These are phyloP conservation scores for Sisymbrium irio DNA, from an alignment of 345 rosid genomes.

Conservation along the genomic window DNA sequence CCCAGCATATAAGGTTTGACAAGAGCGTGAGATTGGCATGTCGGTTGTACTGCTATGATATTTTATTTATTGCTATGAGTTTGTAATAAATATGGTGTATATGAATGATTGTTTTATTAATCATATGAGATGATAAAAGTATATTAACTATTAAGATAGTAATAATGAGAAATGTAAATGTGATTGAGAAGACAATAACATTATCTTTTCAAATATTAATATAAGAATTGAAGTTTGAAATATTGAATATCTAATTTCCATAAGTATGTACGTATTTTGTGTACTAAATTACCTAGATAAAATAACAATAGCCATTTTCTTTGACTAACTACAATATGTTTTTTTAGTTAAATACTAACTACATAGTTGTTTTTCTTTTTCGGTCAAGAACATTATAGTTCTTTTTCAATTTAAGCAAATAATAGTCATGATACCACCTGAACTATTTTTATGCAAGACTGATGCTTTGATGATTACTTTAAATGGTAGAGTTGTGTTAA, in stretches of 20 bases:
- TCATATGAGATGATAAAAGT: neutral
- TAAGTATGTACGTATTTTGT: neutral
- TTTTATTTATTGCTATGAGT: neutral
- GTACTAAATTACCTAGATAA: neutral
- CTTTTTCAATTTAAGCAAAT: neutral
- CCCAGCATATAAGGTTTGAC: neutral
- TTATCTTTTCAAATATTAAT: neutral
- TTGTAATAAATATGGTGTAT: neutral
- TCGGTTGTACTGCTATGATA: neutral
- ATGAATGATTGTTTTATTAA: neutral
- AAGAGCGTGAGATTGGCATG: neutral
- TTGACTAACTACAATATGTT: neutral
- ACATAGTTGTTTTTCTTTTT: neutral
- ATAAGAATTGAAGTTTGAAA: too few species aligned
- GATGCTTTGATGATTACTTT: neutral
- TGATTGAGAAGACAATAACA: neutral
- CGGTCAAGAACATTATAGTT: neutral
- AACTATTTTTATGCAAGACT: neutral
- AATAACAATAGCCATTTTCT: neutral
- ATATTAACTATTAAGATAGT: neutral
- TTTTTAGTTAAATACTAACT: neutral
- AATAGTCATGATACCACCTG: neutral
- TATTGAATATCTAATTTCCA: neutral
- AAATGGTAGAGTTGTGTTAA: neutral
- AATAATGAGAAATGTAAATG: neutral